A percentile compares a stretch with the other conserved stretches of the same genome.
These are phyloP conservation scores for Cryoendolithus antarcticus DNA, from an alignment of 2,329 filamentous ascomycete genomes.

Conservation along the genomic window DNA sequence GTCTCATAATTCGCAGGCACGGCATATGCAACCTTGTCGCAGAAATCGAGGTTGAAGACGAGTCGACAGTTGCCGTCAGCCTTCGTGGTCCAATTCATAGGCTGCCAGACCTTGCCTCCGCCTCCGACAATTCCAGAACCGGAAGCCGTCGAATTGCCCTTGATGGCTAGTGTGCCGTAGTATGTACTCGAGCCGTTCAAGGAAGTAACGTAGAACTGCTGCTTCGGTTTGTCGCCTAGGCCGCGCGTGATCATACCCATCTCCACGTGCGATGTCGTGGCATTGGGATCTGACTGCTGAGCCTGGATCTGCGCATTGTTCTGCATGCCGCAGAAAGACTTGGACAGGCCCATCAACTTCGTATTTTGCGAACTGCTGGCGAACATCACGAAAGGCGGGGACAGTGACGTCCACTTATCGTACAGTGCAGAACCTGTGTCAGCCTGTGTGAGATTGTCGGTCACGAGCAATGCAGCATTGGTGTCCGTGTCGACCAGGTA, in stretches of 20 bases:
- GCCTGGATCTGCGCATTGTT: conserved; percentile 49
- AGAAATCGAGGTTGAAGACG: conserved; percentile 78
- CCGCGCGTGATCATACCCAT: conserved; percentile 59
- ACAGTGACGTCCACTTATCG: conserved; percentile 44
- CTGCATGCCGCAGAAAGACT: conserved; percentile 72
- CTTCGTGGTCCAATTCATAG: conserved; percentile 67
- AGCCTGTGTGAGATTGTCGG: conserved; percentile 53
- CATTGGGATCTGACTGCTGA: conserved; percentile 37
- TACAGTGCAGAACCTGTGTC: conserved; percentile 36
- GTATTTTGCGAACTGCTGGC: conserved; percentile 50
- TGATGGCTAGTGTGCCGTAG: conserved; percentile 56
- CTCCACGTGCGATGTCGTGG: conserved; percentile 28
- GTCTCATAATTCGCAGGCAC: conserved; percentile 66
- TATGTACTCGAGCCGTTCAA: conserved; percentile 64
- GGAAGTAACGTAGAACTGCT: conserved; percentile 74
- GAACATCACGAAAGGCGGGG: conserved; percentile 60
- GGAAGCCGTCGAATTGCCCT: conserved; percentile 40
- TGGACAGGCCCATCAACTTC: conserved; percentile 55
- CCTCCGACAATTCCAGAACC: conserved; percentile 48
- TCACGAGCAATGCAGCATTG: conserved; percentile 64
- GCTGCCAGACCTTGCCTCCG: conserved; percentile 63
- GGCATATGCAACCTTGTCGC: conserved; percentile 76
- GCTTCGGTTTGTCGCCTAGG: conserved; percentile 56
- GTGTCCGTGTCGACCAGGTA: conserved; percentile 78
- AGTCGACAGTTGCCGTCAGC: conserved; percentile 75